Base-by-base conservation (phyloP, 768 basidiomycete genomes). In the Trametes villosa region DNA sequence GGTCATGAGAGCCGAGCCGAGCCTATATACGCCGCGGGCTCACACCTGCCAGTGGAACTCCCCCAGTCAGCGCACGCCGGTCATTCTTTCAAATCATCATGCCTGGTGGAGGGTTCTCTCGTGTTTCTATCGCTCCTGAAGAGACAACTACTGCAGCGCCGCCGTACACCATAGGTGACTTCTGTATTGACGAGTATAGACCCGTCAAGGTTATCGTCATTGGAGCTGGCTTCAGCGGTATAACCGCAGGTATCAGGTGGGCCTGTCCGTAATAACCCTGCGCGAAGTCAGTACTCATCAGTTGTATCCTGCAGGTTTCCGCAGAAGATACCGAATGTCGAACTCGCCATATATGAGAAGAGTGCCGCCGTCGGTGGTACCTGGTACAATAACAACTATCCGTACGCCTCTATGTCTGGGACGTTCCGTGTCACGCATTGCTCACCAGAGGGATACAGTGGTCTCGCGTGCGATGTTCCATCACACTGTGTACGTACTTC, bases 191-290 rank as follows among this genome's bases (percentile, higher is more conserved):
- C 66, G 83, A 84, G 46, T 67, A 77, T 27, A 77, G 83, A 27
- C 82, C 79, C 18, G 81, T 86, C 54, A 82, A 77, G 64, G 83
- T 86, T 26, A 78, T 82, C 5, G 73, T 79, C 29, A 82, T 87
- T 31, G 86, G 86, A 30, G 83, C 85, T 12, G 85, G 86, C 2
- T 86, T 79, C 68, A 82, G 82, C 46, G 86, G 86, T 3, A 83
- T 87, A 62, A 76, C 80, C 8, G 83, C 85, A 34, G 86, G 80
- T 2, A 83, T 87, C 54, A 75, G 85, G 80, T 82, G 64, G n/a
- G n/a, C n/a, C n/a, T n/a, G n/a, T n/a, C n/a, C n/a, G n/a, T n/a
- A n/a, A n/a, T n/a, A n/a, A n/a, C n/a, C n/a, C n/a, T n/a, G n/a
- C n/a, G n/a, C n/a, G n/a, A n/a, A n/a, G n/a, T n/a, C n/a, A 17